These are phyloP conservation scores for Leishmania arabica DNA, from an alignment of 208 protist genomes.

Conservation along the genomic window DNA sequence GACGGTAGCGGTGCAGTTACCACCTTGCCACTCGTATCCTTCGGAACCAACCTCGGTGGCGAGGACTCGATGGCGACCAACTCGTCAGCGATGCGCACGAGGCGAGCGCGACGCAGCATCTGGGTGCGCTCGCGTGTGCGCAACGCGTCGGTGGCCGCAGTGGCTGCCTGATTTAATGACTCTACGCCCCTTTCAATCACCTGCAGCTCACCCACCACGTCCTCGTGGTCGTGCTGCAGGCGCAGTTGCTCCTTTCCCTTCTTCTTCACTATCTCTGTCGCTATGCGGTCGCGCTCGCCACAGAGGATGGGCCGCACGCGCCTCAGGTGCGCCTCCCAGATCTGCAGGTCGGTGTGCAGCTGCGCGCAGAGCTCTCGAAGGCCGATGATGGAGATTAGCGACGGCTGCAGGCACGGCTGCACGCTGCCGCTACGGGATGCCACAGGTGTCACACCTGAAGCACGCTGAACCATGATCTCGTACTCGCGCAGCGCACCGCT, in stretches of 20 bases:
- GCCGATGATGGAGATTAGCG: conserved; percentile 22
- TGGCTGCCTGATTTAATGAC: conserved; percentile 17
- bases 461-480: conserved; percentile 12
- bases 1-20: neutral
- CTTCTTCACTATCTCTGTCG: conserved; percentile 36
- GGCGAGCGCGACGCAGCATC: conserved; percentile 44
- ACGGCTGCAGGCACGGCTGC: conserved; percentile 13
- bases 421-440: conserved; percentile 2
- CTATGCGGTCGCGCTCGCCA: conserved; percentile 38
- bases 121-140: conserved; percentile 49
- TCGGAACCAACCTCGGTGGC: neutral
- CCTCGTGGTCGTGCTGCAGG: conserved; percentile 59
- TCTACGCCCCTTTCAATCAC: conserved; percentile 30
- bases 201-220: conserved; percentile 34
- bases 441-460: neutral
- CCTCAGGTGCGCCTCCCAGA: conserved; percentile 21
- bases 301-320: conserved; percentile 30
- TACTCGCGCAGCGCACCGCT: conserved; percentile 27
- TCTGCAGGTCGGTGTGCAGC: conserved; percentile 20
- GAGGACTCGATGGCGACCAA: conserved; percentile 20
- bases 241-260: conserved; percentile 66
- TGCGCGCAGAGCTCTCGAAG: conserved; percentile 23
- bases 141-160: conserved; percentile 38
- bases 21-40: neutral
- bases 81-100: conserved; percentile 33